Conservation (phyloP, 768 basidiomycete species). For the Leucosporidium scottii region DNA sequence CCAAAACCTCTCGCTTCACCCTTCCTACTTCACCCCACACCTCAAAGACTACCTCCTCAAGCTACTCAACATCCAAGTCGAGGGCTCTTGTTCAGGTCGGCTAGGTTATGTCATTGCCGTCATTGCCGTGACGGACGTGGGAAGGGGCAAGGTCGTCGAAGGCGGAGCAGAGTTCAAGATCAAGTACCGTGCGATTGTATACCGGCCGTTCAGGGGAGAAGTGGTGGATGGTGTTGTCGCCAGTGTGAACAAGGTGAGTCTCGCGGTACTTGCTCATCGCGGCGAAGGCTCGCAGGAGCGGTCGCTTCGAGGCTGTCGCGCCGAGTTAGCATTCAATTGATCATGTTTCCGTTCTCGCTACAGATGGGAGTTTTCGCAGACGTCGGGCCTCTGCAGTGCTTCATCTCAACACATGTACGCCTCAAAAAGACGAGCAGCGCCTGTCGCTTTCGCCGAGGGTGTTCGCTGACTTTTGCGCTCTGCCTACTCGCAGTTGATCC, state of each 20-base stretch:
- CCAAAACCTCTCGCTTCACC: conserved; percentile 95
- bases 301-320: neutral
- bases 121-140: conserved; percentile 48
- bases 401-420: conserved; percentile 87
- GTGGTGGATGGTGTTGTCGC: conserved; percentile 94
- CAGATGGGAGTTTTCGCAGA: conserved; percentile 99
- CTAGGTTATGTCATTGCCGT: conserved; percentile 93
- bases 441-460: conserved; percentile 1
- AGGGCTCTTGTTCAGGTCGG: conserved; percentile 92
- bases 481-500: conserved; percentile 60
- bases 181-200: conserved; percentile 90
- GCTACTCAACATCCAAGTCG: conserved; percentile 90
- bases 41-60: conserved; percentile 88
- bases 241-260: conserved; percentile 83
- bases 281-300: neutral
- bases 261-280: neutral
- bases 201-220: conserved; percentile 99
- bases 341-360: neutral
- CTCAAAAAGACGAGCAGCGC: too few species aligned
- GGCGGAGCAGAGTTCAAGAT: conserved; percentile 96
- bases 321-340: neutral
- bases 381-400: conserved; percentile 86
- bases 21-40: conserved; percentile 94
- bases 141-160: conserved; percentile 33
- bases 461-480: neutral